These are phyloP conservation scores for Corymbia calophylla DNA, from an alignment of 441 rosid species.

Conservation along the genomic window DNA sequence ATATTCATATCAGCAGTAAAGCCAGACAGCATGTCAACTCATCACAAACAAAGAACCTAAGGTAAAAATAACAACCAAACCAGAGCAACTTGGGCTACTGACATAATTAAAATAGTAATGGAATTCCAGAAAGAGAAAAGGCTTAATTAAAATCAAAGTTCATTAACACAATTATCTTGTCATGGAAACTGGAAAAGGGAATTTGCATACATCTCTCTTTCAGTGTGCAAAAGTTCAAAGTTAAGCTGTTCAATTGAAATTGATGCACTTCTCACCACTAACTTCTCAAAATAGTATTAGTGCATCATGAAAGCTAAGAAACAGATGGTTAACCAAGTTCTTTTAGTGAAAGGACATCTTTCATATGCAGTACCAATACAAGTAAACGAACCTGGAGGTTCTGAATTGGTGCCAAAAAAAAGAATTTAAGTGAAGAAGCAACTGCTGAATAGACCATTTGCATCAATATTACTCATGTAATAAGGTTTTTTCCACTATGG, in stretches of 20 bases:
- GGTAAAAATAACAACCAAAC: background rate
- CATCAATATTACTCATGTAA: background rate
- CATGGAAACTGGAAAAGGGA: background rate
- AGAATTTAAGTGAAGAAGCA: background rate
- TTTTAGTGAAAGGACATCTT: background rate
- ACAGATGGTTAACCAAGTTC: background rate
- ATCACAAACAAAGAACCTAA: background rate
- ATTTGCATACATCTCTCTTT: background rate
- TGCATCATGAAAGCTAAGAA: background rate
- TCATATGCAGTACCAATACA: background rate
- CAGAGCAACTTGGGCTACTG: background rate
- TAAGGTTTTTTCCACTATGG: background rate
- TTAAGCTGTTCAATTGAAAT: background rate
- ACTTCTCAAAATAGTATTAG: background rate
- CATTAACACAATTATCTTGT: background rate
- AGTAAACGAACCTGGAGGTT: background rate
- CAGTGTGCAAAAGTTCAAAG: background rate
- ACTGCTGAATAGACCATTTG: background rate
- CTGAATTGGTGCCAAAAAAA: background rate
- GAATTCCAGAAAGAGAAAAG: background rate
- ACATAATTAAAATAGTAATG: background rate
- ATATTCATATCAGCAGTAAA: background rate
- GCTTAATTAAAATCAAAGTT: background rate
- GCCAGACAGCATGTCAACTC: background rate
- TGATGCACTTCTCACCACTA: background rate